Evolutionary conservation across 1,139 yeast genomes (phyloP), one percentile per base, ranked within the genome.

Genomic region (Meyerozyma smithsonii): DNA sequence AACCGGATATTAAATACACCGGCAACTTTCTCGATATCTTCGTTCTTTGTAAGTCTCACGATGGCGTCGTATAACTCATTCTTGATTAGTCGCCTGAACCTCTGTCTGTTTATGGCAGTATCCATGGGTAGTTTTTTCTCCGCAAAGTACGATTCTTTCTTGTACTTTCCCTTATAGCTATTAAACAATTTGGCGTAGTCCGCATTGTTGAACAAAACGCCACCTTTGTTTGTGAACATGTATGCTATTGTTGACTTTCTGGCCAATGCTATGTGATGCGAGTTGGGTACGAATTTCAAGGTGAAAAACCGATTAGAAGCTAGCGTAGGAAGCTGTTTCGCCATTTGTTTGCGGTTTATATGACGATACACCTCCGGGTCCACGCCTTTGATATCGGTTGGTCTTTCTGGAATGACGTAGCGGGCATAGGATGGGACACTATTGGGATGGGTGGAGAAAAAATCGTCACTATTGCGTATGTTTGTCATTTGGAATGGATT

Each of bases 161-260:
- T 41, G 39, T 56, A 64, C 33, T 52, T 48, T 3, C 74, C 74
- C 2, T 45, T 51, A 44, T 69, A 69, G 3, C 39, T 36, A 7
- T 40, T 43, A 25, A 65, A 44, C 2, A 46, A 51, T 3, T 46
- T 45, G 25, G 55, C 64, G 21, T 69, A 50, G 1, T 12, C 37
- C 1, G 42, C 26, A 43, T 58, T 56, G 41, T 70, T 70, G 34
- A 68, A 48, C 18, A 51, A 52, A 39, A 41, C 57, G 3, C 67
- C 58, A 5, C 64, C 60, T 19, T 43, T 45, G 42, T 64, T 63
- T 32, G 65, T 58, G 46, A 64, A 62, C 5, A 62, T 60, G 39
- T 64, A 61, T 10, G 76, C 68, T 26, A 70, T 50, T 40, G 62
- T 67, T 3, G 75, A 67, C 44, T 69, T 70, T 32, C 75, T 52